phyloP scores from a whole-genome alignment of 495 filamentous ascomycete genomes.

The Penicillium simplicissimum region DNA sequence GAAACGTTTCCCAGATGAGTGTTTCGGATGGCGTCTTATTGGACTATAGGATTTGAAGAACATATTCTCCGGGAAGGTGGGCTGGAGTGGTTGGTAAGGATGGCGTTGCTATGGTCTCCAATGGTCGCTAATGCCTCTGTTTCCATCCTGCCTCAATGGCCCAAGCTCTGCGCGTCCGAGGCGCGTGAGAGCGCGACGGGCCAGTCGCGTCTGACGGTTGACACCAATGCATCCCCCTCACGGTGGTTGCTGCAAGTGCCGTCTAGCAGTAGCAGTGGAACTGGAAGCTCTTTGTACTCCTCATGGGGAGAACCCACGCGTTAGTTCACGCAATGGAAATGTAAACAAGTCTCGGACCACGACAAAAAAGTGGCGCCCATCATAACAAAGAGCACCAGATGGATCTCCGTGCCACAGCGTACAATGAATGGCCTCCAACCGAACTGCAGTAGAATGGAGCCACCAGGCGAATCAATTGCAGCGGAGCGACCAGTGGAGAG shows the following conservation, averaged over 20 bases:
- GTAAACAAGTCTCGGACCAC: conserved; percentile 25
- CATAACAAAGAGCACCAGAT: conserved; percentile 2
- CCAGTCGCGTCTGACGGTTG: conserved; percentile 19
- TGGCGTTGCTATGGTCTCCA: conserved; percentile 10
- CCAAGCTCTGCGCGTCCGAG: conserved; percentile 27
- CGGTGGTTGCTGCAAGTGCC: neutral
- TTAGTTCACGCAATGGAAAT: neutral
- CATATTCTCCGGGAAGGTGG: neutral
- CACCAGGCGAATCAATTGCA: neutral
- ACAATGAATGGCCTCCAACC: neutral
- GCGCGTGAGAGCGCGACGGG: conserved; percentile 20
- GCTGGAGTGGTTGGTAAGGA: conserved; percentile 19
- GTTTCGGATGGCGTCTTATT: neutral
- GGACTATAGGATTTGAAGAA: neutral
- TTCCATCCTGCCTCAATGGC: conserved; percentile 7
- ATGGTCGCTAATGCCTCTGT: neutral
- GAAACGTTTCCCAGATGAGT: neutral
- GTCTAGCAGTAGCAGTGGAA: neutral
- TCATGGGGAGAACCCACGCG: neutral
- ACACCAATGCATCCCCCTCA: neutral
- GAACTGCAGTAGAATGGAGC: neutral
- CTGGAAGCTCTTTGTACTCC: neutral
- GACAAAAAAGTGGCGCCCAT: neutral
- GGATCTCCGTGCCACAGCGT: neutral
- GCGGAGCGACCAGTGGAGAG: neutral